Evolutionary conservation across 1,139 yeast species (phyloP), one percentile per base, ranked within the genome.

Genomic region (Nakaseomyces bracarensis): DNA sequence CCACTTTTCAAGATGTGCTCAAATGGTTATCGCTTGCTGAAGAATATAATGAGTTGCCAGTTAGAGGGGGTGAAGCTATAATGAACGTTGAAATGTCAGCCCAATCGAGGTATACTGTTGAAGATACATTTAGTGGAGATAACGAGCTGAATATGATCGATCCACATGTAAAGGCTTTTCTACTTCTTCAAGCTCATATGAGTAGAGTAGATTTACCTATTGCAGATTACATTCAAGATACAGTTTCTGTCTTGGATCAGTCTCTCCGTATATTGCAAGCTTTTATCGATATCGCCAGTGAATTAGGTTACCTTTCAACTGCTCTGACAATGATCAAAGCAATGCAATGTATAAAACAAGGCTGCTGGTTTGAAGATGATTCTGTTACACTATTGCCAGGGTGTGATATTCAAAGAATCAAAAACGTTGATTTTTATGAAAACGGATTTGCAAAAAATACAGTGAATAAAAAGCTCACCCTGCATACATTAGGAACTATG

Each of bases 161-260:
- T 62, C 97, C 98, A 2, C 97, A 91, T 61, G 89, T 91, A 49
- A 91, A 91, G 60, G 81, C 95, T 0, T 91, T 76, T 57, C 69
- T 91, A 51, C 70, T 91, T 46, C 61, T 91, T 11, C 97, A 93
- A 61, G 96, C 97, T 0, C 86, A 76, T 55, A 75, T 93, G 74
- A 74, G 82, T 46, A 70, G 95, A 44, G 73, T 83, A 10, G 94
- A 85, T 48, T 67, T 91, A 40, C 98, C 98, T 1, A 85, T 93
- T 57, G 93, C 95, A 1, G 99, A 91, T 68, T 93, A 93, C 60
- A 71, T 84, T 11, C 97, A 91, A 57, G 99, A 91, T 63, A 87
- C 96, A 0, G 77, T 87, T 16, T 82, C 97, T 0, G 95, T 93
- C 3, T 68, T 93, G 47, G 99, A 91, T 57, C 98, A 91, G 65